These are phyloP conservation scores for Rhododendron ferrugineum DNA, from an alignment of 148 eudicot genomes.

Conservation along the genomic window DNA sequence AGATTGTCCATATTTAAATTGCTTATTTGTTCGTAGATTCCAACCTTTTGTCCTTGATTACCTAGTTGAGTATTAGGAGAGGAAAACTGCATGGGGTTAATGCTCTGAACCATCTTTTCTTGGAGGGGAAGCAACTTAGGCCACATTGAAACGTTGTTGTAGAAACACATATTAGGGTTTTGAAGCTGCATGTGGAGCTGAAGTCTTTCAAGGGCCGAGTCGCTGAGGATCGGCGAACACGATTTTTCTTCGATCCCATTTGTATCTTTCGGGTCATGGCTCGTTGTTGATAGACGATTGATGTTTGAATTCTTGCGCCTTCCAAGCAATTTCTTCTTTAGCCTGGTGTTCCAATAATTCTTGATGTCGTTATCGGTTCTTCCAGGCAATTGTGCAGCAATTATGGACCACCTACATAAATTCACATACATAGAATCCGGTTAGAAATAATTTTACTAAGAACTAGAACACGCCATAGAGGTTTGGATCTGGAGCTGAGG, in stretches of 20 bases:
- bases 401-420: constrained; percentile 75
- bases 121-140: constrained; percentile 75
- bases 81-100: constrained; percentile 14
- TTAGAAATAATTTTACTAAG: background rate
- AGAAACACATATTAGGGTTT: constrained; percentile 40
- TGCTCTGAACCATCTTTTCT: constrained; percentile 52
- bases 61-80: constrained; percentile 9
- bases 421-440: background rate
- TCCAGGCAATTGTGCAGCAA: constrained; percentile 95
- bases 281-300: constrained; percentile 11
- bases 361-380: constrained; percentile 95
- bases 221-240: constrained; percentile 46
- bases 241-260: constrained; percentile 25
- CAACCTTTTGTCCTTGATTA: constrained; percentile 4
- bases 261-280: constrained; percentile 21
- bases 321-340: constrained; percentile 76
- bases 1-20: background rate
- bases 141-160: constrained; percentile 58
- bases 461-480: background rate
- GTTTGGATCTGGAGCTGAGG: constrained; percentile 11
- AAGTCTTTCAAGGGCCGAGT: constrained; percentile 84
- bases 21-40: constrained; percentile 1
- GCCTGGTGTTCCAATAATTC: constrained; percentile 76
- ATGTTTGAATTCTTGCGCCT: constrained; percentile 40
- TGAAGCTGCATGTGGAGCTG: constrained; percentile 95